These are phyloP conservation scores for Gastrolobium villosum DNA, from an alignment of 306 rosid genomes.

Conservation along the genomic window DNA sequence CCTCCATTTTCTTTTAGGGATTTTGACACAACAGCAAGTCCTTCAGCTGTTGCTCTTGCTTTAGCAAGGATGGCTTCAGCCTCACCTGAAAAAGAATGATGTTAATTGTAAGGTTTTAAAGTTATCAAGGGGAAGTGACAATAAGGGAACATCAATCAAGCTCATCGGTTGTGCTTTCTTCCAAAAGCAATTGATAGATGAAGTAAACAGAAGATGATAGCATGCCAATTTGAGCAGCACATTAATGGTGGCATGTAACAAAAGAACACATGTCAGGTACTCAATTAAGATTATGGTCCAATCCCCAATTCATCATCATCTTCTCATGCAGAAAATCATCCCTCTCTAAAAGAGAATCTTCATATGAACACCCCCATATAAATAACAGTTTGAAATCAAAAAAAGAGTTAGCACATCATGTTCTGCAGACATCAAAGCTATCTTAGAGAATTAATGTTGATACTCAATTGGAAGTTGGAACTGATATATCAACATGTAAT, in stretches of 20 bases:
- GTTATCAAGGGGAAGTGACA: slow-evolving; percentile 37
- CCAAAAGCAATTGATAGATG: slow-evolving; percentile 19
- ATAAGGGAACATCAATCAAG: slow-evolving; percentile 43
- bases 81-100: slow-evolving; percentile 72
- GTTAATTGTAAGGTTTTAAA: slow-evolving; percentile 36
- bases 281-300: slow-evolving; percentile 21
- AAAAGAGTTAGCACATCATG: slow-evolving; percentile 34
- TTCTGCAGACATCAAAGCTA: slow-evolving; percentile 35
- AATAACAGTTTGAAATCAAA: slow-evolving; percentile 26
- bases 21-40: slow-evolving; percentile 74
- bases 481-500: slow-evolving; percentile 28
- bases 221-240: slow-evolving; percentile 38
- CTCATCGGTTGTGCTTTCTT: slow-evolving; percentile 29
- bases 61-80: slow-evolving; percentile 94
- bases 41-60: slow-evolving; percentile 94
- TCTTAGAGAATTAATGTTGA: slow-evolving; percentile 26
- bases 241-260: slow-evolving; percentile 16
- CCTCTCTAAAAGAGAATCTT: slow-evolving; percentile 25
- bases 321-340: slow-evolving; percentile 24
- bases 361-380: no score
- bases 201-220: slow-evolving; percentile 29
- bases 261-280: slow-evolving; percentile 24
- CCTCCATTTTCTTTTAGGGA: slow-evolving; percentile 86
- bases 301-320: slow-evolving; percentile 34
- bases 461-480: slow-evolving; percentile 34